phyloP scores from a whole-genome alignment of 345 rosid genomes.

The Camelina laxa region DNA sequence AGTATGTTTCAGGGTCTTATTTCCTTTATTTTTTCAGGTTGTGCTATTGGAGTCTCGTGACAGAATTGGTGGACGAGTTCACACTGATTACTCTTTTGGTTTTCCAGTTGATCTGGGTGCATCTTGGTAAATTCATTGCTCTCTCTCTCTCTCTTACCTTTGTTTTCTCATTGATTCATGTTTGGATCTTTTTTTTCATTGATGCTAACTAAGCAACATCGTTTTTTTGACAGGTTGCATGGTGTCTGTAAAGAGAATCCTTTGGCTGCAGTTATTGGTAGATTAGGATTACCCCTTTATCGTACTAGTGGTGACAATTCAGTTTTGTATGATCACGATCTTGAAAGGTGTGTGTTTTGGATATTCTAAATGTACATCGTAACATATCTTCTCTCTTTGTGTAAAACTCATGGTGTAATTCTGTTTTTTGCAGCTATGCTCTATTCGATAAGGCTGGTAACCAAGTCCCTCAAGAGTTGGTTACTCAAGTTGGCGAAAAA shows the following conservation, averaged over 20 bases:
- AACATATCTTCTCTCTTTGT: background rate
- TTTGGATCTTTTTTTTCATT: slow-evolving; percentile 10
- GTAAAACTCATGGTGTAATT: slow-evolving; percentile 16
- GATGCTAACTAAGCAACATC: slow-evolving; percentile 11
- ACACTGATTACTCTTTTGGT: slow-evolving; percentile 85
- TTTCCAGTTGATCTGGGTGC: slow-evolving; percentile 98
- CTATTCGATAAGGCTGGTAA: slow-evolving; percentile 87
- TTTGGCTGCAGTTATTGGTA: slow-evolving; percentile 85
- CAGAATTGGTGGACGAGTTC: slow-evolving; percentile 86
- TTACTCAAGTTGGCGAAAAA: slow-evolving; percentile 73
- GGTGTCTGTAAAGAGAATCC: slow-evolving; percentile 98
- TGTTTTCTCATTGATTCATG: background rate
- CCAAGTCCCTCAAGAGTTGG: slow-evolving; percentile 85
- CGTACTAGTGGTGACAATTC: slow-evolving; percentile 98
- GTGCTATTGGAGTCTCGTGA: slow-evolving; percentile 83
- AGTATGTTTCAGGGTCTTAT: background rate
- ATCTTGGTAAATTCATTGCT: slow-evolving; percentile 61
- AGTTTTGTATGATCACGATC: slow-evolving; percentile 93
- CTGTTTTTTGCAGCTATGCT: slow-evolving; percentile 63
- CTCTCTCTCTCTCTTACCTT: background rate
- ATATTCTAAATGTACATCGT: background rate
- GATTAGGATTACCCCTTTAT: slow-evolving; percentile 85
- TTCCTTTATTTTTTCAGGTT: slow-evolving; percentile 57
- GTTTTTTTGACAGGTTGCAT: slow-evolving; percentile 72
- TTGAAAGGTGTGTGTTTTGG: slow-evolving; percentile 71